Percentiles rank a stretch among this genome's conserved stretches.
Conservation (phyloP, 495 filamentous ascomycete species). For the Poronia punctata region DNA sequence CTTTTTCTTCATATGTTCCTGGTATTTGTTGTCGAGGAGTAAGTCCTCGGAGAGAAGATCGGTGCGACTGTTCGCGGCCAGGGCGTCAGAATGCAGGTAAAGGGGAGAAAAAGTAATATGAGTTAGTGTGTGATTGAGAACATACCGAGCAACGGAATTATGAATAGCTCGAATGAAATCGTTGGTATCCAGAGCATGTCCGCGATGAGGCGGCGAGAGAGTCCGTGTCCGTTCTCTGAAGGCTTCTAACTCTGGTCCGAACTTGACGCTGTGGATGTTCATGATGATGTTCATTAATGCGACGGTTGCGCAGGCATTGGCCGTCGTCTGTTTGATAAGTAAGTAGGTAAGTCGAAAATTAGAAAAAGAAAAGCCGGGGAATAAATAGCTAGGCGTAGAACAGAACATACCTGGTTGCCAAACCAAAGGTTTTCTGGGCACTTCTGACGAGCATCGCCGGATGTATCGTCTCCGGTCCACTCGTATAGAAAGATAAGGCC, state of each 20-base stretch:
- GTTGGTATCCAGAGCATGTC: constrained; percentile 65
- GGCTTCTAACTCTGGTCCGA: constrained; percentile 57
- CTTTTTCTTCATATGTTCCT: constrained; percentile 37
- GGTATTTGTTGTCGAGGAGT: constrained; percentile 54
- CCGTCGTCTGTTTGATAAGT: constrained; percentile 48
- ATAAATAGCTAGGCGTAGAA: no score
- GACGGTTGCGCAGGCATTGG: constrained; percentile 81
- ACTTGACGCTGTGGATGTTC: constrained; percentile 55
- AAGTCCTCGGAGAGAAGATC: constrained; percentile 76
- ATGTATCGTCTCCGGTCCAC: constrained; percentile 50
- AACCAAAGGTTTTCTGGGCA: constrained; percentile 81
- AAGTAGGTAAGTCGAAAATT: background rate
- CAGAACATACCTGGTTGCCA: constrained; percentile 68
- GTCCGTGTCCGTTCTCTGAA: constrained; percentile 66
- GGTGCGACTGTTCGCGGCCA: constrained; percentile 45
- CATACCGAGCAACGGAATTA: constrained; percentile 78
- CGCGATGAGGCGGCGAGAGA: constrained; percentile 65
- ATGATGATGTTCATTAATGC: constrained; percentile 88
- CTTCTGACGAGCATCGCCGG: constrained; percentile 18
- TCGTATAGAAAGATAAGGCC: constrained; percentile 80
- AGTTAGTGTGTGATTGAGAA: background rate
- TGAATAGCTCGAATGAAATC: constrained; percentile 73
- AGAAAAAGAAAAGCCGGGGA: no score
- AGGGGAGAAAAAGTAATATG: background rate
- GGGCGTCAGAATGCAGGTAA: background rate